phyloP scores from a whole-genome alignment of 768 basidiomycete genomes.

The Pulveroboletus sp. region DNA sequence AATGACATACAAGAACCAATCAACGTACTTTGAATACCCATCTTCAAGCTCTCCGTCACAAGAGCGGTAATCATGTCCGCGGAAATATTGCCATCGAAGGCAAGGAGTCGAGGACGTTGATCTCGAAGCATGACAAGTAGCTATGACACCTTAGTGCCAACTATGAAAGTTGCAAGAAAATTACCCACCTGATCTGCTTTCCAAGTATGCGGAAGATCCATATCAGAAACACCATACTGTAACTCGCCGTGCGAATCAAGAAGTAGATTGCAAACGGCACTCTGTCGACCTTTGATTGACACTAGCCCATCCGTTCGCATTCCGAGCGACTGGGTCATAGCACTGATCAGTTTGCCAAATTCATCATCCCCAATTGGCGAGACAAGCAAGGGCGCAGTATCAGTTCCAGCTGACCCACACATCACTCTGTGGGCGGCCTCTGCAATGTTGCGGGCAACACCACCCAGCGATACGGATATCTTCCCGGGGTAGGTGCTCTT shows the following conservation, averaged over 20 bases:
- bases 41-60: slow-evolving; percentile 47
- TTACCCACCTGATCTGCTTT: slow-evolving; percentile 41
- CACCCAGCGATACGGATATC: slow-evolving; percentile 73
- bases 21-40: slow-evolving; percentile 53
- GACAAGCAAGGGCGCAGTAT: slow-evolving; percentile 54
- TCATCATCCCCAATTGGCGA: slow-evolving; percentile 75
- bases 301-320: slow-evolving; percentile 83
- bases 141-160: slow-evolving; percentile 32
- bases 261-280: slow-evolving; percentile 86
- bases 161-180: background rate
- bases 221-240: slow-evolving; percentile 88
- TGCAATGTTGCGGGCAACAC: slow-evolving; percentile 94
- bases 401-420: slow-evolving; percentile 25
- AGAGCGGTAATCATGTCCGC: slow-evolving; percentile 49
- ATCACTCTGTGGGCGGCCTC: slow-evolving; percentile 79
- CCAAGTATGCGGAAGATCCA: slow-evolving; percentile 64
- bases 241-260: slow-evolving; percentile 71
- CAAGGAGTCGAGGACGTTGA: slow-evolving; percentile 57
- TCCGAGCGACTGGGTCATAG: slow-evolving; percentile 58
- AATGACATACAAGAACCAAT: background rate
- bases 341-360: slow-evolving; percentile 65
- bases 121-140: slow-evolving; percentile 46
- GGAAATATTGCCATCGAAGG: slow-evolving; percentile 75
- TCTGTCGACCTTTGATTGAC: slow-evolving; percentile 39
- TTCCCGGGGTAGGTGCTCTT: slow-evolving; percentile 80